Evolutionary conservation across 2,329 filamentous ascomycete species (phyloP), one percentile per base, ranked within the genome.

Genomic region (Apiospora marii): DNA sequence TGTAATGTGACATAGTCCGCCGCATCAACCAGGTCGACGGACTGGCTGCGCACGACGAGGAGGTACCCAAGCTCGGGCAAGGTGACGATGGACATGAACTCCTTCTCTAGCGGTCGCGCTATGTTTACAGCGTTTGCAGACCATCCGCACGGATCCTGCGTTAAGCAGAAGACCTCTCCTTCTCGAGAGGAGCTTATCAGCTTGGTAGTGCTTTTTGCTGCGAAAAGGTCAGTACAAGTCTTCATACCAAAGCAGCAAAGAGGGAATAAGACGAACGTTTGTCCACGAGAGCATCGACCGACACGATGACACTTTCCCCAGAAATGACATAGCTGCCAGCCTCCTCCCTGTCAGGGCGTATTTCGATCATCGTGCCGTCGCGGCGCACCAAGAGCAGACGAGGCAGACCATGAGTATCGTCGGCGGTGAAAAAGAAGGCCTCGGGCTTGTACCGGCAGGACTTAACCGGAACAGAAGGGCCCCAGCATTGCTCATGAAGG

Each of bases 1-100:
- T 93, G 87, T n/a, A 93, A 84, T 2, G 91, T 82, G 13, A 81
- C 85, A 73, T 84, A 87, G 71, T 83, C 87, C 74, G 86, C 79
- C 6, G 93, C 85, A 78, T 93, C 89, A 24, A 94, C 87, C 1
- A 92, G 81, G 71, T 91, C 88, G 7, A 90, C 88, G 7, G 88
- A 86, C 69, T 86, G 84, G 8, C 85, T 82, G 19, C 90, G 86
- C 4, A 90, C 88, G 19, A 91, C 86, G 22, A 93, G 86, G 74
- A 93, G 90, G 53, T 90, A 83, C 0, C 88, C 86, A 4, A 93
- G 80, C 1, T 84, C 83, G 1, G 91, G 86, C 3, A 93, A 81
- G 0, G 88, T 85, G n/a, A 92, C 81, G 5, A 93, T 84, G 14
- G 89, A 88, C 51, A 87, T 84, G 22, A 89, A 84, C 64, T 88